Evolutionary conservation across 2,329 filamentous ascomycete species (phyloP).

Genomic region (Orbilia quercus): DNA sequence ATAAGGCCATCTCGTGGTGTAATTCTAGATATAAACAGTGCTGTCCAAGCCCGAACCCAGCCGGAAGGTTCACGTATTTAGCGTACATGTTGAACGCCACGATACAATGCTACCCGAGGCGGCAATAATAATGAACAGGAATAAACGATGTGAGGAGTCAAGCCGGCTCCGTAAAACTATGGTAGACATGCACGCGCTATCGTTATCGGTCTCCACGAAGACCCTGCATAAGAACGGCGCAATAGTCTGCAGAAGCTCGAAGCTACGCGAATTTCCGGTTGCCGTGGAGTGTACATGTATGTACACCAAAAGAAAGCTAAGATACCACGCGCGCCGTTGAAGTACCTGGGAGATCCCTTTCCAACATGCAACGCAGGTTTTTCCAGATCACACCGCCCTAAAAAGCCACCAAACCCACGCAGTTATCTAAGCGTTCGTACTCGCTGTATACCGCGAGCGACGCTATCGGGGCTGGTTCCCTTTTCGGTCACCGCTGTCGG

Average conservation of each 20-base stretch:
- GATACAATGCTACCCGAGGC: slow-evolving; percentile 12
- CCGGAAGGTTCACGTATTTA: slow-evolving; percentile 19
- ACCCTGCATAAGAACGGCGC: slow-evolving; percentile 35
- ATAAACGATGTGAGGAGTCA: slow-evolving; percentile 36
- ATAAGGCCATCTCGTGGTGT: slow-evolving; percentile 19
- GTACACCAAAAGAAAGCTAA: no score
- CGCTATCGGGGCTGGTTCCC: slow-evolving; percentile 4
- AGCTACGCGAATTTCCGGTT: slow-evolving; percentile 38
- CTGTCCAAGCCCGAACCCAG: slow-evolving; percentile 14
- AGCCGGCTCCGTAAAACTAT: slow-evolving; percentile 29
- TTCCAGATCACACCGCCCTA: slow-evolving; percentile 28
- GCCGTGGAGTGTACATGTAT: slow-evolving; percentile 45
- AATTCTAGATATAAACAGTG: slow-evolving; percentile 34
- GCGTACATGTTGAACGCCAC: slow-evolving; percentile 25
- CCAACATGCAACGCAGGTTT: slow-evolving; percentile 48
- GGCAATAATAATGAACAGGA: slow-evolving; percentile 17
- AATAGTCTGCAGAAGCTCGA: slow-evolving; percentile 5
- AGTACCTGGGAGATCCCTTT: slow-evolving; percentile 32
- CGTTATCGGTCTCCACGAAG: slow-evolving; percentile 26
- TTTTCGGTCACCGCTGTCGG: slow-evolving; percentile 18
- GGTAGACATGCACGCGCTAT: slow-evolving; percentile 27
- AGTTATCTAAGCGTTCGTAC: neutral
- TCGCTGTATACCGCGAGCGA: no score
- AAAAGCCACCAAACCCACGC: slow-evolving; percentile 25
- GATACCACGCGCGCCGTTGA: slow-evolving; percentile 25